phyloP scores from a whole-genome alignment of 83 land plant species.

The Thuja plicata region DNA sequence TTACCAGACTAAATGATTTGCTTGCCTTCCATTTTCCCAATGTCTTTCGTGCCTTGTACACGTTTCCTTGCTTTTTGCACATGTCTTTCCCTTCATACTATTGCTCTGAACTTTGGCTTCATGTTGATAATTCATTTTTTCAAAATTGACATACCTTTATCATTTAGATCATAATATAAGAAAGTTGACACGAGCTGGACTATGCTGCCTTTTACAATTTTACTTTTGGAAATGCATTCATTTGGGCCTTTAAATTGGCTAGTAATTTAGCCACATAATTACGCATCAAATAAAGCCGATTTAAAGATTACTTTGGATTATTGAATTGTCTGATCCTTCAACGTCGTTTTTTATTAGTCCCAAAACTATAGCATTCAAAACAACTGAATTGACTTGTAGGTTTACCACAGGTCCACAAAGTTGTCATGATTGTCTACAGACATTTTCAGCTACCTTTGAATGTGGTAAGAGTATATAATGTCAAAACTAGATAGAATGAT shows the following conservation, averaged over 20 bases:
- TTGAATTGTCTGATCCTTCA: background rate
- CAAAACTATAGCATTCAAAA: background rate
- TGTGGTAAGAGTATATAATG: background rate
- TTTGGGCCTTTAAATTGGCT: background rate
- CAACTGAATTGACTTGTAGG: background rate
- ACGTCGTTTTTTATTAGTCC: background rate
- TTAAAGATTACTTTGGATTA: background rate
- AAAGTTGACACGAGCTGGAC: background rate
- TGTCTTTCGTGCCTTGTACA: background rate
- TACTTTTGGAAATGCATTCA: background rate
- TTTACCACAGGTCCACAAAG: background rate
- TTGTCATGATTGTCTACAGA: background rate
- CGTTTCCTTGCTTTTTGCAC: background rate
- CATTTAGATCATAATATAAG: background rate
- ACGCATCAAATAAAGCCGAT: background rate
- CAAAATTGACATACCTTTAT: background rate
- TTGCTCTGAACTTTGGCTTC: background rate
- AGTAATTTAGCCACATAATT: background rate
- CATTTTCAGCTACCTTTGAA: background rate
- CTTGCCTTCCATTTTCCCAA: background rate
- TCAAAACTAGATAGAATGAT: background rate
- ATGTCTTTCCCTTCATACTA: background rate
- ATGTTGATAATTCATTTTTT: background rate
- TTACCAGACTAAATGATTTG: background rate
- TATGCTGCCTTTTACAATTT: background rate